Conservation (phyloP, 2,329 filamentous ascomycete species). For the Leptosphaerulina australis region DNA sequence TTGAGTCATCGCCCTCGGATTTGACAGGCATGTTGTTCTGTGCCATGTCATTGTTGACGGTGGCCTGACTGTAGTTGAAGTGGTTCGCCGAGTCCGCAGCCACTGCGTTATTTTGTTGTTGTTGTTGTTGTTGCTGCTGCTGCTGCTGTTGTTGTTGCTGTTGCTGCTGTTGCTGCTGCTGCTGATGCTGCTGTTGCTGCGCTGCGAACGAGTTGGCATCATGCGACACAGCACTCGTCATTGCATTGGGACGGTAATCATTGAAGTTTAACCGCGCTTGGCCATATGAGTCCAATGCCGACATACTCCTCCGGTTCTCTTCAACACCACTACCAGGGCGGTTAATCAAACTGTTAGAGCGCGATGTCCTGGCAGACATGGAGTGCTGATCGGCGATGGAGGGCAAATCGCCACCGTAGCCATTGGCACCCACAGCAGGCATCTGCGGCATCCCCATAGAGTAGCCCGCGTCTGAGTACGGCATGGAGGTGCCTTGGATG, state of each 20-base stretch:
- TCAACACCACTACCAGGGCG: conserved; percentile 48
- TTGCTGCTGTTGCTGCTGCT: conserved; percentile 10
- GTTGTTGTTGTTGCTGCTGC: conserved; percentile 28
- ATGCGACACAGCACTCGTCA: conserved; percentile 37
- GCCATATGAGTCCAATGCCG: conserved; percentile 40
- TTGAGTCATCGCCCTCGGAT: conserved; percentile 38
- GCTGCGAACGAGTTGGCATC: conserved; percentile 30
- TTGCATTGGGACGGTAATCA: conserved; percentile 43
- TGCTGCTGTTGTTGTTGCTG: conserved; percentile 10
- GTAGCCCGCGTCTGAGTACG: conserved; percentile 43
- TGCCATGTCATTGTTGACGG: conserved; percentile 40
- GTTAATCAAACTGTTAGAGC: conserved; percentile 56
- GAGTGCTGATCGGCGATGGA: conserved; percentile 49
- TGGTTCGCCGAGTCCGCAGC: conserved; percentile 33
- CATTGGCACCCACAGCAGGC: conserved; percentile 40
- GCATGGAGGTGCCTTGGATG: conserved; percentile 42
- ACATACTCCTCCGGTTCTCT: conserved; percentile 47
- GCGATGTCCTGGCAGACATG: conserved; percentile 56
- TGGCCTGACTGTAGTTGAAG: conserved; percentile 43
- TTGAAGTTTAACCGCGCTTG: conserved; percentile 45
- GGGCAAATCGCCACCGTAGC: conserved; percentile 47
- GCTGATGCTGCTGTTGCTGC: conserved; percentile 37
- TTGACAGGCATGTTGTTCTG: conserved; percentile 46
- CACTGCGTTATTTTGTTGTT: conserved; percentile 29
- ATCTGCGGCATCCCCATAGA: conserved; percentile 45